Evolutionary conservation across 2,329 filamentous ascomycete genomes (phyloP).

Genomic region (Neurospora crassa): DNA sequence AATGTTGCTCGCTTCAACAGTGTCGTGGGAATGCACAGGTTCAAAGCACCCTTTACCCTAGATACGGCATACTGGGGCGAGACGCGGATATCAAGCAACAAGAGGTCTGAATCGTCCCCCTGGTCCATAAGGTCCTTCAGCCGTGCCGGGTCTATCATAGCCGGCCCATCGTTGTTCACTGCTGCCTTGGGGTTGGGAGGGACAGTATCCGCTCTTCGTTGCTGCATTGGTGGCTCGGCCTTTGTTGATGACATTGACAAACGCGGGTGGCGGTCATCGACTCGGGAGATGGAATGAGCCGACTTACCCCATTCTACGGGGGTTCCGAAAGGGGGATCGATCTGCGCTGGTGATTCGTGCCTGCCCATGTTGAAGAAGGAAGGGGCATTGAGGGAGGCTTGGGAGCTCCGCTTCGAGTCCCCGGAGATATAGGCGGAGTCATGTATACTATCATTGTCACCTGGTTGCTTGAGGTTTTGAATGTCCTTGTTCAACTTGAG

Average conservation of each 20-base stretch:
- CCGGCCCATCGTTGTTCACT: constrained; percentile 33
- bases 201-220: constrained; percentile 40
- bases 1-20: constrained; percentile 85
- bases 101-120: constrained; percentile 31
- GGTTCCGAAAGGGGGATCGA: constrained; percentile 27
- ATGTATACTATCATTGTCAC: constrained; percentile 33
- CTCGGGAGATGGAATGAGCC: constrained; percentile 31
- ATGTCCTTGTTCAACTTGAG: background rate
- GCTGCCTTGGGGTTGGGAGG: constrained; percentile 29
- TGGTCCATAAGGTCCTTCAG: constrained; percentile 47
- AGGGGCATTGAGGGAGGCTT: constrained; percentile 34
- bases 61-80: constrained; percentile 71
- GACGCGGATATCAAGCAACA: constrained; percentile 80
- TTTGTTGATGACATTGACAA: constrained; percentile 43
- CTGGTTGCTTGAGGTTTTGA: background rate
- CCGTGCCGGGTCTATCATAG: constrained; percentile 43
- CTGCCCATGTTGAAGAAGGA: constrained; percentile 33
- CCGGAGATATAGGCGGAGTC: constrained; percentile 47
- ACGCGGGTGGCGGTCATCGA: constrained; percentile 43
- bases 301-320: constrained; percentile 19
- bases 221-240: constrained; percentile 28
- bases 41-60: constrained; percentile 71
- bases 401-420: constrained; percentile 44
- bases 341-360: constrained; percentile 35
- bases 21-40: constrained; percentile 91